Evolutionary conservation across 192 early-diverging fungal species (phyloP).

Genomic region (Chytriomyces hyalinus): DNA sequence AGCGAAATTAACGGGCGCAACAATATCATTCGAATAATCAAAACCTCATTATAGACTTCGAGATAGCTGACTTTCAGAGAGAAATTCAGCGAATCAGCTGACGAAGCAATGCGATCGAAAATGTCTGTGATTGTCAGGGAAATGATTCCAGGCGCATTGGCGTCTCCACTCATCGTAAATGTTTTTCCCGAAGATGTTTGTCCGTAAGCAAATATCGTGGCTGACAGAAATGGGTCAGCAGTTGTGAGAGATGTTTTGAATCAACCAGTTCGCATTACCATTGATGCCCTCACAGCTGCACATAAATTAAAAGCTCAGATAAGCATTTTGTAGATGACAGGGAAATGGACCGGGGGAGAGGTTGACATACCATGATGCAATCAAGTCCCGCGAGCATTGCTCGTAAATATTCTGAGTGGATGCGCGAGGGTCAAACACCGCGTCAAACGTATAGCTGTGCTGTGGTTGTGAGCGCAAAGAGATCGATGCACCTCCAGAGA

Average conservation of each 20-base stretch:
- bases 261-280: neutral
- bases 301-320: neutral
- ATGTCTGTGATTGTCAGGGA: slow-evolving; percentile 69
- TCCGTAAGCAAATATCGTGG: slow-evolving; percentile 97
- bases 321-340: neutral
- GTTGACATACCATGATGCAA: slow-evolving; percentile 15
- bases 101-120: slow-evolving; percentile 53
- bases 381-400: neutral
- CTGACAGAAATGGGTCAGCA: slow-evolving; percentile 38
- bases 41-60: slow-evolving; percentile 95
- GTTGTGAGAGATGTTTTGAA: too few species aligned
- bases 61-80: slow-evolving; percentile 94
- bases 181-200: slow-evolving; percentile 98
- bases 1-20: neutral
- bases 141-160: slow-evolving; percentile 71
- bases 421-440: neutral
- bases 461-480: neutral
- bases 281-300: slow-evolving; percentile 32
- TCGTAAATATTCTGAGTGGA: slow-evolving; percentile 7
- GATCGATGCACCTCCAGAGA: neutral
- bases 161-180: slow-evolving; percentile 67
- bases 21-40: slow-evolving; percentile 19
- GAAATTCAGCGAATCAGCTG: slow-evolving; percentile 77
- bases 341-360: neutral
- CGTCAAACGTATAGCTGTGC: slow-evolving; percentile 20